Evolutionary conservation across 345 rosid genomes (phyloP), one percentile per base, ranked within the genome.

Genomic region (Crucihimalaya himalaica): DNA sequence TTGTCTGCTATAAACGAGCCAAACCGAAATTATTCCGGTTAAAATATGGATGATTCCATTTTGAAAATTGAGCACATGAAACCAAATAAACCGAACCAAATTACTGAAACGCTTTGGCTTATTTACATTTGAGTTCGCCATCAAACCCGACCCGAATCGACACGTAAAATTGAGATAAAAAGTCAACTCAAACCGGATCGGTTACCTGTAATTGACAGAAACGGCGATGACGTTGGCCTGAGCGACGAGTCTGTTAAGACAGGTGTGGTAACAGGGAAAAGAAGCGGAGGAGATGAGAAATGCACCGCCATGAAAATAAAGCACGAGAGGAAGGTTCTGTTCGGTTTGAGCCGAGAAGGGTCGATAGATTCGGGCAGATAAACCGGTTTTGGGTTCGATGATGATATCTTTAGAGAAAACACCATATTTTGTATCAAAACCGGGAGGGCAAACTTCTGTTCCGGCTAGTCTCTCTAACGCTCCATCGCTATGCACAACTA

Each of bases 301-400:
- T n/a, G 85, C 96, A 7, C 98, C 98, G 0, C 98, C 98, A 12
- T 93, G 98, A 34, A 84, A 83, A 79, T 91, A 93, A 32, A 91
- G 70, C 10, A 84, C 85, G 14, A 93, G 83, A 3, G 98, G 96
- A 59, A 91, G 83, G 45, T 83, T 87, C 18, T 66, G 59, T 9
- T 54, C 35, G 0, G 65, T 4, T 40, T 68, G 68, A 56, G 55
- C 15, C 18, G 72, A 60, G 13, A 64, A 68, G 19, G 96, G 93
- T 29, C 79, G 77, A 81, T 90, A 93, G 54, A 93, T 68, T 51
- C 97, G 75, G 48, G 89, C 96, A 0, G 91, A 77, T 45, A 90
- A 67, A 0, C 76, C 80, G 18, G 85, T 84, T 69, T 85, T 72
- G 0, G 86, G 82, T 62, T 79, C 28, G 66, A 93, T 78, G 14